These are phyloP conservation scores for Bassia scoparia DNA, from an alignment of 148 eudicot genomes.

Conservation along the genomic window DNA sequence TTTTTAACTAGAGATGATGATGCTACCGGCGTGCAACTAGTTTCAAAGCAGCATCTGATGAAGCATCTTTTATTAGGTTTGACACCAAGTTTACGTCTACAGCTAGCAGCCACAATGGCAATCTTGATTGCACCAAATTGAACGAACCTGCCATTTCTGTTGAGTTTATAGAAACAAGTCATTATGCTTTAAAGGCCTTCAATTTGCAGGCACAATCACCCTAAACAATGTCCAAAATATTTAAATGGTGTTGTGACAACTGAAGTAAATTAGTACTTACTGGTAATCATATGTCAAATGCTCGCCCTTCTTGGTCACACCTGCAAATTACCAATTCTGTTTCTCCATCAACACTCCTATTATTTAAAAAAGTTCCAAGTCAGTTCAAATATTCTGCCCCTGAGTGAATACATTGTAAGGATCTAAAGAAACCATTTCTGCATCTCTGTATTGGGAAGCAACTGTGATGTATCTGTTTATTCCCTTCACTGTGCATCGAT, in stretches of 20 bases:
- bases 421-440: constrained; percentile 74
- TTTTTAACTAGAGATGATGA: constrained; percentile 50
- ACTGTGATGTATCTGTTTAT: constrained; percentile 96
- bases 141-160: constrained; percentile 88
- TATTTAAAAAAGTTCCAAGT: constrained; percentile 13
- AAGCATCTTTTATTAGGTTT: constrained; percentile 77
- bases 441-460: constrained; percentile 99
- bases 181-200: neutral
- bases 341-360: constrained; percentile 94
- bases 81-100: constrained; percentile 92
- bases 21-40: constrained; percentile 78
- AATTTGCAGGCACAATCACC: neutral
- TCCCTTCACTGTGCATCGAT: constrained; percentile 98
- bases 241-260: neutral
- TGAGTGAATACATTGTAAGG: constrained; percentile 12
- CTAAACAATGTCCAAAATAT: neutral
- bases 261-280: constrained; percentile 35
- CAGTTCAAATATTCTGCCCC: constrained; percentile 10
- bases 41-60: constrained; percentile 81
- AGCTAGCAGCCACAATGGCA: constrained; percentile 88
- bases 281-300: constrained; percentile 96
- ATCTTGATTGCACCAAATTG: constrained; percentile 99
- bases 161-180: constrained; percentile 24
- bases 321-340: constrained; percentile 97
- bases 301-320: constrained; percentile 79